Evolutionary conservation across 2,329 filamentous ascomycete genomes (phyloP), one percentile per base, ranked within the genome.

Genomic region (Exophiala sideris): DNA sequence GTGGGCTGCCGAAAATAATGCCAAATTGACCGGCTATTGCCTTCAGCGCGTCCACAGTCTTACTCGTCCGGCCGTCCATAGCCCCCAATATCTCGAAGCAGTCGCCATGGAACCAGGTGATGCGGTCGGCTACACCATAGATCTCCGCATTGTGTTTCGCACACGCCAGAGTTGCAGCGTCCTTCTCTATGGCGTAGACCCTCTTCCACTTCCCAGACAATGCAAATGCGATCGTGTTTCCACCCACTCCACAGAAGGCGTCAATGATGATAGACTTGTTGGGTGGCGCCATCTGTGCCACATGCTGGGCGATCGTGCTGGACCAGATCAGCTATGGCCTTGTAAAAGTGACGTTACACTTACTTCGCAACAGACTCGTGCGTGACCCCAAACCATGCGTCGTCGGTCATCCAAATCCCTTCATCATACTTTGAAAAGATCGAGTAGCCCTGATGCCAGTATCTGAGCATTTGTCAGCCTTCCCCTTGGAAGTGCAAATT

Each of bases 341-440:
- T 36, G 56, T 29, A 8, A 38, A 20, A 12, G 16, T 50, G 20
- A 42, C 33, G 45, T 14, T 8, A 24, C 32, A 73, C 78, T 65
- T 76, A 94, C 89, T 80, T 84, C 56, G 94, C 94, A 24, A 99
- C 83, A 3, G 89, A 88, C 70, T 99, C 92, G 11, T 94, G 91
- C 0, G 95, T 99, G 6, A 97, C 91, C 51, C 91, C 94, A 69
- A 94, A 99, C 94, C 94, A 99, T 50, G 91, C 88, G 72, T 92
- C 87, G 68, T 95, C 86, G 0, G 95, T 99, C 79, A 99, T 84
- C 77, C 85, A 87, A 62, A 99, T 81, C 51, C 91, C 92, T 54
- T 91, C 81, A 68, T 96, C 87, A 68, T 96, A 99, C 64, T 80
- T 81, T 12, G 86, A 86, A 73, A 95, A 99, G 61, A 99, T 88